phyloP scores from a whole-genome alignment of 2,329 filamentous ascomycete genomes.

The Nannizzia gypsea region DNA sequence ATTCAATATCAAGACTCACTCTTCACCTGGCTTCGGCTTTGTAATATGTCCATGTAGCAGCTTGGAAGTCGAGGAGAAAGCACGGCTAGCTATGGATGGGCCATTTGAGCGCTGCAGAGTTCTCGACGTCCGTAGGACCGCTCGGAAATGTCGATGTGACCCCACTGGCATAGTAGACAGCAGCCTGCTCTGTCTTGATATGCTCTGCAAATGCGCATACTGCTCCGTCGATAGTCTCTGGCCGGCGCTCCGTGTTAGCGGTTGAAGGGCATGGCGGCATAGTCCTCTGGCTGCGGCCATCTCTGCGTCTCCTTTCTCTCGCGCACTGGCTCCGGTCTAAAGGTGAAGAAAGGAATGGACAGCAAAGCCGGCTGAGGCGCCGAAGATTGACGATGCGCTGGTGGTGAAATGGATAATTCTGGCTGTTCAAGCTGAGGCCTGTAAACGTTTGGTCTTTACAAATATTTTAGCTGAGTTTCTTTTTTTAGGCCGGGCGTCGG shows the following conservation, averaged over 20 bases:
- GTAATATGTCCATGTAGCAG: constrained; percentile 66
- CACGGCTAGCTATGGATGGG: constrained; percentile 12
- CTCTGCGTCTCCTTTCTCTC: neutral
- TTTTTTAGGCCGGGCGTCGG: neutral
- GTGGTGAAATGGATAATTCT: neutral
- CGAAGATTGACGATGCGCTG: neutral
- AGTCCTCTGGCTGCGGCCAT: constrained; percentile 1
- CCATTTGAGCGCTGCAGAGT: neutral
- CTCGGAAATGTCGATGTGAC: neutral
- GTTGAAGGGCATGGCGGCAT: neutral
- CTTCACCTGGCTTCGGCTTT: constrained; percentile 79
- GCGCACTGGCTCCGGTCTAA: neutral
- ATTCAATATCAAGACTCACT: constrained; percentile 45
- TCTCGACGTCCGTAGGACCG: neutral
- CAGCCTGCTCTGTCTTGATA: constrained; percentile 3
- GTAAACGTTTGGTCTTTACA: neutral
- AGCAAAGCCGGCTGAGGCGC: neutral
- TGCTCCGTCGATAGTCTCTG: neutral
- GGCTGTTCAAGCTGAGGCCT: neutral
- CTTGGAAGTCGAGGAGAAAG: constrained; percentile 54
- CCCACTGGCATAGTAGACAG: neutral
- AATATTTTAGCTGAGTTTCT: neutral
- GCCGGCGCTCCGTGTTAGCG: neutral
- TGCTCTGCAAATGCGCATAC: neutral
- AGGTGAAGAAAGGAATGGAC: neutral